Evolutionary conservation across 805 yeast genomes (phyloP).

Genomic region (Metschnikowia amazonensis): DNA sequence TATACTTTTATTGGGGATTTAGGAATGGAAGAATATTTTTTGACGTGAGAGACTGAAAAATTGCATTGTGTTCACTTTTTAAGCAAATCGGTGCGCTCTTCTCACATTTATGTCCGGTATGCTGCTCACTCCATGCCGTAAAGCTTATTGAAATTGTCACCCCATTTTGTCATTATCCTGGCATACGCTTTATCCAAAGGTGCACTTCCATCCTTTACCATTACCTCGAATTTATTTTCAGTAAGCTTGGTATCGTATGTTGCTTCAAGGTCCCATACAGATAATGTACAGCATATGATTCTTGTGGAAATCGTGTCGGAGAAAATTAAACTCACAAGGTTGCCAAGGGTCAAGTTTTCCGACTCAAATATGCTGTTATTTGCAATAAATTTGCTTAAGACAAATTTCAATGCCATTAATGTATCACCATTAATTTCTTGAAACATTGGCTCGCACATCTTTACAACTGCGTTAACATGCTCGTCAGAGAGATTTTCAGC

Average conservation of each 20-base stretch:
- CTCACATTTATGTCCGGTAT: not conserved
- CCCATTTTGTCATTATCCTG: slow-evolving; percentile 24
- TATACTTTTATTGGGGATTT: not conserved
- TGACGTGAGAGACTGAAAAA: not conserved
- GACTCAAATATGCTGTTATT: not conserved
- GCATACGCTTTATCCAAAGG: slow-evolving; percentile 16
- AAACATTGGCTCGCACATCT: slow-evolving; percentile 2
- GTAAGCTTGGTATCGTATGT: slow-evolving; percentile 4
- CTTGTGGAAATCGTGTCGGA: slow-evolving; percentile 26
- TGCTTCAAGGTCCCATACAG: slow-evolving; percentile 32
- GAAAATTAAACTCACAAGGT: slow-evolving; percentile 16
- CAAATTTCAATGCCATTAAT: slow-evolving; percentile 4
- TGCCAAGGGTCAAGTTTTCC: slow-evolving; percentile 10
- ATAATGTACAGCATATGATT: slow-evolving; percentile 33
- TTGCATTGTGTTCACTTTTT: not conserved
- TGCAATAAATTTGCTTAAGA: not conserved
- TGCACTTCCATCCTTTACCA: not conserved
- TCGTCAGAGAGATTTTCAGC: not conserved
- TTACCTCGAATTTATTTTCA: not conserved
- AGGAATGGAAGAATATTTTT: not conserved
- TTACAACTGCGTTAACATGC: slow-evolving; percentile 3
- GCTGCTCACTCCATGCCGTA: slow-evolving; percentile 30
- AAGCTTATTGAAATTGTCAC: slow-evolving; percentile 27
- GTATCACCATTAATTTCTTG: not conserved
- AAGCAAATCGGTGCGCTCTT: not conserved